A percentile compares a stretch with the other conserved stretches of the same genome.
Evolutionary conservation across 2,329 filamentous ascomycete genomes (phyloP).

Genomic region (Alternaria triticimaculans): DNA sequence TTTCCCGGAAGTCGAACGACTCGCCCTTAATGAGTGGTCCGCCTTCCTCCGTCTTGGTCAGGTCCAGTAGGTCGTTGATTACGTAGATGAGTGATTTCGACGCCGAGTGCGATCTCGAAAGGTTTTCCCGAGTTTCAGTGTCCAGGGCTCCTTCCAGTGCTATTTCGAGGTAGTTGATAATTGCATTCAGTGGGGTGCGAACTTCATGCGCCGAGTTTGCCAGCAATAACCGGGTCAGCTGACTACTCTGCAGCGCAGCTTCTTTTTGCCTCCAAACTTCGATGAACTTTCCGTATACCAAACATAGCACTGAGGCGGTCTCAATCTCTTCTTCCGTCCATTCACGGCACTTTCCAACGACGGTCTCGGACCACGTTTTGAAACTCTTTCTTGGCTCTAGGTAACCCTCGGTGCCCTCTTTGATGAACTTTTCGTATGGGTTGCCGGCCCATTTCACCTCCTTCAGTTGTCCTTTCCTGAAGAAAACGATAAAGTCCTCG

Average conservation of each 20-base stretch:
- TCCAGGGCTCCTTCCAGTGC: conserved; percentile 82
- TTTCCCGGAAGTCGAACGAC: conserved; percentile 73
- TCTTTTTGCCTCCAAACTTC: conserved; percentile 94
- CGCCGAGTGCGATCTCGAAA: conserved; percentile 84
- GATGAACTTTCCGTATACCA: conserved; percentile 90
- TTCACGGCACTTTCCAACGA: conserved; percentile 81
- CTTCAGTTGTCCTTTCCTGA: conserved; percentile 76
- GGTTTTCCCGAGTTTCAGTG: conserved; percentile 81
- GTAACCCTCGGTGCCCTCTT: conserved; percentile 74
- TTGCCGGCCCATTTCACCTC: conserved; percentile 88
- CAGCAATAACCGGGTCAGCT: conserved; percentile 77
- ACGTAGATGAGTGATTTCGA: conserved; percentile 93
- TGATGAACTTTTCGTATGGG: conserved; percentile 79
- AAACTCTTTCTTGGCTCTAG: conserved; percentile 82
- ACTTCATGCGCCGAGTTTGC: conserved; percentile 93
- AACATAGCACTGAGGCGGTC: conserved; percentile 83
- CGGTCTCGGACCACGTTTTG: conserved; percentile 79
- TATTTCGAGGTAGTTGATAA: conserved; percentile 94
- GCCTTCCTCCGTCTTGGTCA: conserved; percentile 88
- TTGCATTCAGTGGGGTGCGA: conserved; percentile 87
- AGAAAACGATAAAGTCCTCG: conserved; percentile 88
- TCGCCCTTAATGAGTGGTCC: conserved; percentile 81
- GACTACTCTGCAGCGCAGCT: conserved; percentile 79
- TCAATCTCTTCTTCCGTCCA: conserved; percentile 91
- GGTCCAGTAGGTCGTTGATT: conserved; percentile 87